phyloP scores from a whole-genome alignment of 495 filamentous ascomycete genomes.

The Sporormia fimetaria region DNA sequence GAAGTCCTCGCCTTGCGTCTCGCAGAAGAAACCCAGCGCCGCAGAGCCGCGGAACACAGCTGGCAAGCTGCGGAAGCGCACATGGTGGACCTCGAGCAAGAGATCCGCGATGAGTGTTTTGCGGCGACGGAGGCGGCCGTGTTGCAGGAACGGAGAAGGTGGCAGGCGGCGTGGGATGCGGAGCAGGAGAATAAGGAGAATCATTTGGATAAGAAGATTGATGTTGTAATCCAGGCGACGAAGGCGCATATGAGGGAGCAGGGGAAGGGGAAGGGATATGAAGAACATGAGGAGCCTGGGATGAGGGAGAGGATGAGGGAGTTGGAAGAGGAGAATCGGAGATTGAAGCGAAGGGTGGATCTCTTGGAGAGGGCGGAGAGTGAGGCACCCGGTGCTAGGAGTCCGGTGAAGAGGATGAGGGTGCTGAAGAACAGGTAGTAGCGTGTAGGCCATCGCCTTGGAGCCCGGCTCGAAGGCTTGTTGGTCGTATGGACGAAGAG shows the following conservation, averaged over 20 bases:
- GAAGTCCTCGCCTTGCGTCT: conserved; percentile 49
- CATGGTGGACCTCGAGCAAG: conserved; percentile 62
- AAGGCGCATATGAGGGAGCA: conserved; percentile 17
- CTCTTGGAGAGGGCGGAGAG: conserved; percentile 25
- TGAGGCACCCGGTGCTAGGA: conserved; percentile 22
- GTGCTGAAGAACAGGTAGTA: no score
- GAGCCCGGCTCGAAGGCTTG: no score
- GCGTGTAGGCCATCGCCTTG: no score
- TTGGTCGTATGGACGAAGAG: no score
- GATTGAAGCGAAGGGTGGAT: conserved; percentile 28
- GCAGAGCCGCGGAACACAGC: conserved; percentile 31
- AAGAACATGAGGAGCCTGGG: conserved; percentile 20
- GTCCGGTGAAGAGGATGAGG: conserved; percentile 35
- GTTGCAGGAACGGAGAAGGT: conserved; percentile 59
- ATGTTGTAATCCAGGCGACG: conserved; percentile 55
- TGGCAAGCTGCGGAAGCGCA: conserved; percentile 48
- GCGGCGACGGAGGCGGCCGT: conserved; percentile 72
- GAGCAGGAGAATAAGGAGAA: conserved; percentile 60
- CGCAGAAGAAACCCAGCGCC: conserved; percentile 51
- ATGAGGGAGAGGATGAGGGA: conserved; percentile 21
- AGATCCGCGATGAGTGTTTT: conserved; percentile 82
- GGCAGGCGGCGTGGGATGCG: conserved; percentile 59
- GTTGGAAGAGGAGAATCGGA: conserved; percentile 32
- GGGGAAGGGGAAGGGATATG: conserved; percentile 19
- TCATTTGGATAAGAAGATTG: conserved; percentile 82